phyloP scores from a whole-genome alignment of 2,329 filamentous ascomycete genomes.

The Verticillium longisporum region DNA sequence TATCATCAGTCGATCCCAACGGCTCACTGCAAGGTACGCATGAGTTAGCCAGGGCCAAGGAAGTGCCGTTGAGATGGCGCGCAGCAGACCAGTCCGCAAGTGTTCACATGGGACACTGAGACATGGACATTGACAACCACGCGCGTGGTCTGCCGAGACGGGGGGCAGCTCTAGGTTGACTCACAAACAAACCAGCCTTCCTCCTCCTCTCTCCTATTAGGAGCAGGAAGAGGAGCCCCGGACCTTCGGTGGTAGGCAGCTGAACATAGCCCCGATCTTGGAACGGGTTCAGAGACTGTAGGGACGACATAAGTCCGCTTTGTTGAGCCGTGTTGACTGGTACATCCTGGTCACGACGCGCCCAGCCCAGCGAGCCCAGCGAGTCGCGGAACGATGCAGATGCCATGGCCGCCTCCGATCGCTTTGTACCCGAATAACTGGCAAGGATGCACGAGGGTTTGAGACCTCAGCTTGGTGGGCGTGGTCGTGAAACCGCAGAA shows the following conservation, averaged over 20 bases:
- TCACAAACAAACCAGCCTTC: constrained; percentile 94
- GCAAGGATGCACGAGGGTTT: background rate
- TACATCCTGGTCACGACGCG: constrained; percentile 70
- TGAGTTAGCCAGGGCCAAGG: constrained; percentile 20
- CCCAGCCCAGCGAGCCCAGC: constrained; percentile 93
- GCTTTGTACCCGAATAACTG: background rate
- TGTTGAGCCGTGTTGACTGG: constrained; percentile 67
- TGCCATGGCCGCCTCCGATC: constrained; percentile 57
- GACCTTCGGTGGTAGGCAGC: constrained; percentile 75
- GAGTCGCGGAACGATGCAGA: constrained; percentile 87
- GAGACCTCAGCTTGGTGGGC: background rate
- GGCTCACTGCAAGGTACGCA: constrained; percentile 61
- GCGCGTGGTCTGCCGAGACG: constrained; percentile 32
- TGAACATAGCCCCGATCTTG: constrained; percentile 79
- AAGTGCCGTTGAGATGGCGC: background rate
- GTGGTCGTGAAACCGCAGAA: background rate
- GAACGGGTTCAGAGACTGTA: constrained; percentile 86
- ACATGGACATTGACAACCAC: constrained; percentile 25
- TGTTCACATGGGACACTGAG: constrained; percentile 28
- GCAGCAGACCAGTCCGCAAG: background rate
- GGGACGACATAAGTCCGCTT: constrained; percentile 69
- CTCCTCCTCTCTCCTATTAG: constrained; percentile 82
- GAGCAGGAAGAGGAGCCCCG: constrained; percentile 79
- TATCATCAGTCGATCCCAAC: constrained; percentile 92
- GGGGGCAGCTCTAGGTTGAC: constrained; percentile 30